These are phyloP conservation scores for Apiospora koreana DNA, from an alignment of 2,329 filamentous ascomycete genomes.

Conservation along the genomic window DNA sequence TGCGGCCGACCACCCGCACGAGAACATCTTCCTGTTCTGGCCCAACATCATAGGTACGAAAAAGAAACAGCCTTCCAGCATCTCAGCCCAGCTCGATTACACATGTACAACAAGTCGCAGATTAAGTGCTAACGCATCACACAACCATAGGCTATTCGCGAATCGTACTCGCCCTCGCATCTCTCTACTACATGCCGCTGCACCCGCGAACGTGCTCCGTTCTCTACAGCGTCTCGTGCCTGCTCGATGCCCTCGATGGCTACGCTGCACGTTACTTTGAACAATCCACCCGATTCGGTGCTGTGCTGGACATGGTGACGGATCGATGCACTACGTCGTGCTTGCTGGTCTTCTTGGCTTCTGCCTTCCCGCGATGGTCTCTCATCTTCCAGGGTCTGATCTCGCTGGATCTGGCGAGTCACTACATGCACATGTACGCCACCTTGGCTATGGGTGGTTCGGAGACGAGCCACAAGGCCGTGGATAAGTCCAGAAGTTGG, in stretches of 20 bases:
- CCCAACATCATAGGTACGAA: slow-evolving; percentile 77
- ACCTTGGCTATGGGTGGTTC: slow-evolving; percentile 85
- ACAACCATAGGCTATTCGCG: slow-evolving; percentile 66
- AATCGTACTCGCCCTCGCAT: slow-evolving; percentile 81
- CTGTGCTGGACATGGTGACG: slow-evolving; percentile 98
- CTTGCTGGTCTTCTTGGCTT: slow-evolving; percentile 89
- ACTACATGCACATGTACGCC: slow-evolving; percentile 99
- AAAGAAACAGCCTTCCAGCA: neutral
- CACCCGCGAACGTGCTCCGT: slow-evolving; percentile 94
- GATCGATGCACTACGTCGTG: slow-evolving; percentile 97
- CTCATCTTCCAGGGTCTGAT: slow-evolving; percentile 95
- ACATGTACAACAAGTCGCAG: neutral
- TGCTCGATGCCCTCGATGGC: slow-evolving; percentile 93
- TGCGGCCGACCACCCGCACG: slow-evolving; percentile 41
- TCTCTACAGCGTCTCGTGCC: slow-evolving; percentile 89
- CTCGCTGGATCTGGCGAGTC: slow-evolving; percentile 87
- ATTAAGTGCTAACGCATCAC: neutral
- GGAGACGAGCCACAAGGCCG: slow-evolving; percentile 86
- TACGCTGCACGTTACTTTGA: slow-evolving; percentile 86
- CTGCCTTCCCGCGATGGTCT: slow-evolving; percentile 91
- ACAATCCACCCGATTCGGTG: slow-evolving; percentile 93
- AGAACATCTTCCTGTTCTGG: slow-evolving; percentile 82
- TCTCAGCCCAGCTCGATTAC: neutral
- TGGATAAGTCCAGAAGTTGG: slow-evolving; percentile 85
- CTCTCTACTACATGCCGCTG: slow-evolving; percentile 98